These are phyloP conservation scores for Thelephora terrestris DNA, from an alignment of 1,284 basidiomycete species.

Conservation along the genomic window DNA sequence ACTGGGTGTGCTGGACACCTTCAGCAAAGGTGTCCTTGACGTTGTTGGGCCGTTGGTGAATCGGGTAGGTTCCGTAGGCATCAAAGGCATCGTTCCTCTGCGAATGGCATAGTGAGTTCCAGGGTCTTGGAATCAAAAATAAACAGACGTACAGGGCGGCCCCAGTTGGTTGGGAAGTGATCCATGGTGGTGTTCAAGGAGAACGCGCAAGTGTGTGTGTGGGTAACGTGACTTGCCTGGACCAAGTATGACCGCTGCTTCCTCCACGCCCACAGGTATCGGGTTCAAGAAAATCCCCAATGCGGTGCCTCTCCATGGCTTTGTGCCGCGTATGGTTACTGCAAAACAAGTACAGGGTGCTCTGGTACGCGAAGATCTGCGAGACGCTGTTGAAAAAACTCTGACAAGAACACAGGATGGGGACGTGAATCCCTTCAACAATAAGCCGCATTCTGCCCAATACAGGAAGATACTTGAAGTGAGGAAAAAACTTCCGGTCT, in stretches of 20 bases:
- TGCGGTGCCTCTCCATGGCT: slow-evolving; percentile 41
- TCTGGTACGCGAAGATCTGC: slow-evolving; percentile 25
- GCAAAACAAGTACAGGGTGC: slow-evolving; percentile 19
- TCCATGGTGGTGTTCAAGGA: slow-evolving; percentile 40
- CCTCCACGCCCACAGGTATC: neutral
- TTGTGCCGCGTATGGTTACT: slow-evolving; percentile 46
- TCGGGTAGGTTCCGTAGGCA: slow-evolving; percentile 63
- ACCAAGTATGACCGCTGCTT: neutral
- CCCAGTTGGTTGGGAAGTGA: slow-evolving; percentile 76
- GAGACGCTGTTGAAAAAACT: neutral
- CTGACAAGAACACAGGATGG: slow-evolving; percentile 45
- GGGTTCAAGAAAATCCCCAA: neutral
- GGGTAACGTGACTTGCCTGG: neutral
- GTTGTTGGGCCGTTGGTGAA: slow-evolving; percentile 48
- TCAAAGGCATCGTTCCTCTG: slow-evolving; percentile 68
- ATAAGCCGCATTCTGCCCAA: slow-evolving; percentile 60
- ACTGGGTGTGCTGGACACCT: slow-evolving; percentile 72
- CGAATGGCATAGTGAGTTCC: neutral
- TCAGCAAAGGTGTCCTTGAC: slow-evolving; percentile 48
- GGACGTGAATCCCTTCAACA: slow-evolving; percentile 85
- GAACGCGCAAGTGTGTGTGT: neutral
- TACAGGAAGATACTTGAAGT: slow-evolving; percentile 84
- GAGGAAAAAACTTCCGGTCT: slow-evolving; percentile 88
- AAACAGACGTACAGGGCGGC: slow-evolving; percentile 52
- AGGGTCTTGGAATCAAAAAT: neutral